Base-by-base conservation (phyloP, 192 early-diverging fungal genomes). In the Linnemannia elongata region DNA sequence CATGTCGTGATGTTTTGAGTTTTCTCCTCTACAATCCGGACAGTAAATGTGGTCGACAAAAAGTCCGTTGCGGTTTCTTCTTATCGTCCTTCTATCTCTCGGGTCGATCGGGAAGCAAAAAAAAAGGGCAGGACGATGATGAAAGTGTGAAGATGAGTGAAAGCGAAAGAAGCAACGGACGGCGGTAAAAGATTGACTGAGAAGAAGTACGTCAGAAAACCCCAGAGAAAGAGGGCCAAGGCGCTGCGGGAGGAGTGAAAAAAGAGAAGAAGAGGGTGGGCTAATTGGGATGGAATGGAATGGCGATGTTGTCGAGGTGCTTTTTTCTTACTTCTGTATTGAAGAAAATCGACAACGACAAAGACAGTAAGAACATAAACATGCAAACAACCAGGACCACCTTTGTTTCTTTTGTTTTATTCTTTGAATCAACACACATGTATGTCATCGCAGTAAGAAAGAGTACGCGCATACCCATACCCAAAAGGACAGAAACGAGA, bases 391-490 rank as follows among this genome's bases (percentile, higher is more conserved):
- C 12, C 44, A 45, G 9, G 44, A 45, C 12, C 12, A 45, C 12
- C 44, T 10, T 24, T 27, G 27, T 7, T 63, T 63, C 0, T 9
- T 66, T 66, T 9, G 60, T 33, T 35, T 66, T 30, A 27, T 33
- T 3, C 27, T 30, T 35, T 66, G n/a, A 20, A 5, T 52, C 17
- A 18, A 17, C 6, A 45, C 35, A 30, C 8, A 66, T 66, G 1
- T 66, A 66, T 66, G 60, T 66, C 60, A 66, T 66, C 60, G 60
- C 60, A 66, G 60, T 66, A 66, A 66, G 24, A 60, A 60, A 55
- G n/a, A 8, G 10, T 3, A 33, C 27, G 35, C 12, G 33, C 1
- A 33, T 12, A 33, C 1, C n/a, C n/a, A n/a, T n/a, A 66, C 13
- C 33, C 30, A 33, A 66, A 13, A 30, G 60, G 60, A 66, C n/a